Percentiles rank a stretch among this genome's conserved stretches.
phyloP scores from a whole-genome alignment of 1,284 basidiomycete genomes.

The Anthracocystis setariae region DNA sequence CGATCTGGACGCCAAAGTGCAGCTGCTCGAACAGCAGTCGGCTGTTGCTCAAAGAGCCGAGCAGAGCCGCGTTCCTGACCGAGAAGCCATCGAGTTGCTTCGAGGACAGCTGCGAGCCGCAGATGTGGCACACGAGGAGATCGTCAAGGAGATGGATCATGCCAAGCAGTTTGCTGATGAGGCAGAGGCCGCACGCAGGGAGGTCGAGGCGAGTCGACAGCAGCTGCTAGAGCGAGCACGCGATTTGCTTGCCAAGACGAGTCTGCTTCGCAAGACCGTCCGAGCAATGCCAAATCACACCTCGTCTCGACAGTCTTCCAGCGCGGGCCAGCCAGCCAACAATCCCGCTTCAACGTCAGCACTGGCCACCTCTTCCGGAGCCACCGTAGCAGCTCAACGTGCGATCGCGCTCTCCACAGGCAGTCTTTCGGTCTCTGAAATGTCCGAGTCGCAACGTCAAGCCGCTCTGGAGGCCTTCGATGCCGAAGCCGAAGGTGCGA shows the following conservation, averaged over 20 bases:
- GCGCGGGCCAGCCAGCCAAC: slow-evolving; percentile 5
- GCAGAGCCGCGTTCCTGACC: slow-evolving; percentile 33
- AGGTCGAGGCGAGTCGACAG: slow-evolving; percentile 48
- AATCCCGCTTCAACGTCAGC: slow-evolving; percentile 10
- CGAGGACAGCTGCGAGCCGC: slow-evolving; percentile 59
- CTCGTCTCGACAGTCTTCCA: slow-evolving; percentile 38
- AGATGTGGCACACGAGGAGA: slow-evolving; percentile 58
- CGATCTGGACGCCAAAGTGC: slow-evolving; percentile 41
- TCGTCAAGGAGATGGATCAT: slow-evolving; percentile 54
- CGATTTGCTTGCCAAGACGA: slow-evolving; percentile 39
- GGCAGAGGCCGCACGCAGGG: slow-evolving; percentile 46
- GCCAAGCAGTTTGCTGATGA: slow-evolving; percentile 49
- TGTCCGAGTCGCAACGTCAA: slow-evolving; percentile 49
- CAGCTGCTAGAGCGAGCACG: slow-evolving; percentile 43
- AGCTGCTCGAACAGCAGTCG: slow-evolving; percentile 37
- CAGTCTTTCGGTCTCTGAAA: slow-evolving; percentile 33
- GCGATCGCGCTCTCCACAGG: slow-evolving; percentile 38
- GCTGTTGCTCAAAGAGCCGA: slow-evolving; percentile 21
- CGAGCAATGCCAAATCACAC: slow-evolving; percentile 53
- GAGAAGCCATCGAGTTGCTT: slow-evolving; percentile 49
- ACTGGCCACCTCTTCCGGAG: slow-evolving; percentile 9
- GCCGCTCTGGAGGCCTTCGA: slow-evolving; percentile 54
- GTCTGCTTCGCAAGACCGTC: slow-evolving; percentile 40
- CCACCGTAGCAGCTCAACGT: slow-evolving; percentile 25
- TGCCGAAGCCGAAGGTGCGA: slow-evolving; percentile 32